Percentiles rank a stretch among this genome's conserved stretches.
Evolutionary conservation across 2,329 filamentous ascomycete species (phyloP).

Genomic region (Alternaria sp.): DNA sequence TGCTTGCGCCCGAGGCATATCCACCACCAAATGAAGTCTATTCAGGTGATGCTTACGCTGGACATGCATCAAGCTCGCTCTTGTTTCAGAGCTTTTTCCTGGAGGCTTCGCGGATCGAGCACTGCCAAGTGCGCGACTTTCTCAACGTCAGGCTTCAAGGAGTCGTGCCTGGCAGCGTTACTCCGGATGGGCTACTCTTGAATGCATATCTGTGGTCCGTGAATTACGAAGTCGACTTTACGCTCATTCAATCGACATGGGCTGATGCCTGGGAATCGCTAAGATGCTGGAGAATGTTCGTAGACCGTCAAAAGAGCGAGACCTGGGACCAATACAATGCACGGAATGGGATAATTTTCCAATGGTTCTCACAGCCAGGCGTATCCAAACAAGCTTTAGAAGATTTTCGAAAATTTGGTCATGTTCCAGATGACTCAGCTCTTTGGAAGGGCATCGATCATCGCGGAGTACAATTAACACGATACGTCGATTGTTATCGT

Average conservation of each 20-base stretch:
- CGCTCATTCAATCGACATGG: not conserved
- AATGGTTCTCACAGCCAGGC: not conserved
- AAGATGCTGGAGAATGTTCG: not conserved
- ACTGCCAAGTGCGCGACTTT: not conserved
- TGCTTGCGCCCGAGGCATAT: not conserved
- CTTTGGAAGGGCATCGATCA: not conserved
- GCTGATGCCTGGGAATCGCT: not conserved
- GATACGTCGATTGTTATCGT: not conserved
- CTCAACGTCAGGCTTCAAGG: not conserved
- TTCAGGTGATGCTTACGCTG: not conserved
- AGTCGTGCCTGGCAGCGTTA: not conserved
- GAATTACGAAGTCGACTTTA: not conserved
- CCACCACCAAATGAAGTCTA: rapidly evolving
- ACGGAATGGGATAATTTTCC: not conserved
- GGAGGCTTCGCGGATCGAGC: not conserved
- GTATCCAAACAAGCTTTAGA: not conserved
- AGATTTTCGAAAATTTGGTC: not conserved
- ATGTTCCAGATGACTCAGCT: not conserved
- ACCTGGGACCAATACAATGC: not conserved
- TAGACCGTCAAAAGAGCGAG: not conserved
- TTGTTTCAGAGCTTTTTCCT: not conserved
- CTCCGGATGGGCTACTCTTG: not conserved
- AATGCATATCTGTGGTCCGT: not conserved
- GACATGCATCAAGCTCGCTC: not conserved
- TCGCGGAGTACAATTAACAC: not conserved